Percentiles rank a stretch among this genome's conserved stretches.
phyloP scores from a whole-genome alignment of 441 rosid species.

The Erodium texanum region DNA sequence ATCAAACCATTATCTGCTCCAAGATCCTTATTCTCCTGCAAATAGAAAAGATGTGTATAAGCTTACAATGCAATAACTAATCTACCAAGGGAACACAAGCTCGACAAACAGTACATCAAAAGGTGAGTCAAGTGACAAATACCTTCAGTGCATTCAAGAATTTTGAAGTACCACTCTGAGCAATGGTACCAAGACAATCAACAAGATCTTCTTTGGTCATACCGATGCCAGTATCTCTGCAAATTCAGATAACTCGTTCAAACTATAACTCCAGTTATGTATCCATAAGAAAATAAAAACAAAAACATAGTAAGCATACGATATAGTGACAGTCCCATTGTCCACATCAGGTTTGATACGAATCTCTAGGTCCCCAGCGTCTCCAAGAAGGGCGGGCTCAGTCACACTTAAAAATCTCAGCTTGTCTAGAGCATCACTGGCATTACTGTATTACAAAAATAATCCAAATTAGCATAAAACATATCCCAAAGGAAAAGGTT shows the following conservation, averaged over 20 bases:
- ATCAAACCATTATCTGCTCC: constrained; percentile 81
- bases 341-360: constrained; percentile 82
- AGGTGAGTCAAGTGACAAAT: background rate
- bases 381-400: constrained; percentile 81
- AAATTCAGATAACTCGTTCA: constrained; percentile 13
- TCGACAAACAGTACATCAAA: background rate
- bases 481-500: background rate
- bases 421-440: constrained; percentile 98
- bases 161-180: constrained; percentile 93
- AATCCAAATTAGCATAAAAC: background rate
- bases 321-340: constrained; percentile 77
- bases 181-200: constrained; percentile 96
- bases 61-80: background rate
- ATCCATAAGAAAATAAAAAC: background rate
- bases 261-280: background rate
- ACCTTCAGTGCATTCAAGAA: constrained; percentile 86
- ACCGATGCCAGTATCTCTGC: constrained; percentile 91
- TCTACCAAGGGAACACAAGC: background rate
- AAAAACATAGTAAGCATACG: constrained; percentile 24
- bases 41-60: background rate
- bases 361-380: constrained; percentile 82
- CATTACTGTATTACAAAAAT: constrained; percentile 50
- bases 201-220: constrained; percentile 90
- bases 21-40: constrained; percentile 75
- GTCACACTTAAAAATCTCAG: constrained; percentile 90